Percentiles rank a stretch among this genome's conserved stretches.
phyloP scores from a whole-genome alignment of 345 rosid species.

The Corymbia maculata region DNA sequence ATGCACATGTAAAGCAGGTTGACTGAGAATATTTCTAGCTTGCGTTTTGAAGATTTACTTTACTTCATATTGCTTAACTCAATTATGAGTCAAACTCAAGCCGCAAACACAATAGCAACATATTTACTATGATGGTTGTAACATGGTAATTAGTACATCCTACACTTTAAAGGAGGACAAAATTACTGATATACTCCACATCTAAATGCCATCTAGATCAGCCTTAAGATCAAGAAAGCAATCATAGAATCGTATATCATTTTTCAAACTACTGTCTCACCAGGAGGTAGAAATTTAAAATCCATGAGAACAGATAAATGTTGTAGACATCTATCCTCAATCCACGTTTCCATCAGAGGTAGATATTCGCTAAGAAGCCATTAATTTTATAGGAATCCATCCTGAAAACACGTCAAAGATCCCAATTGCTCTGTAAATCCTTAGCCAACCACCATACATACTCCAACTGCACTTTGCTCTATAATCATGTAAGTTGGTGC shows the following conservation, averaged over 20 bases:
- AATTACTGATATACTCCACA: neutral
- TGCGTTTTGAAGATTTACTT: neutral
- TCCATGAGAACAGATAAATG: neutral
- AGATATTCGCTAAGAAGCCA: neutral
- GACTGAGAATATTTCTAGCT: neutral
- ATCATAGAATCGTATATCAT: neutral
- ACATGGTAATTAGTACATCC: neutral
- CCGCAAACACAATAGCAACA: neutral
- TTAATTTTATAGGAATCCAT: neutral
- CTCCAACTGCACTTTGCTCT: neutral
- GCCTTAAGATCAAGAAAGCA: neutral
- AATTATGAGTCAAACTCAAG: neutral
- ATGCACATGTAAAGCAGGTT: neutral
- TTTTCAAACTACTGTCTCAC: neutral
- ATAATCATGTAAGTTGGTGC: neutral
- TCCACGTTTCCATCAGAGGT: neutral
- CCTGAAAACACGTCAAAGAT: neutral
- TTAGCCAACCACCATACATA: neutral
- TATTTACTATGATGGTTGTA: neutral
- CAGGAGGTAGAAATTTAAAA: neutral
- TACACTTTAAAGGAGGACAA: neutral
- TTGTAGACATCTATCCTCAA: neutral
- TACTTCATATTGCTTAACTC: neutral
- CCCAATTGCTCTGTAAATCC: neutral
- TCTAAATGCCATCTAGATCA: neutral